Conservation (phyloP, 345 rosid species). For the Litchi chinensis region DNA sequence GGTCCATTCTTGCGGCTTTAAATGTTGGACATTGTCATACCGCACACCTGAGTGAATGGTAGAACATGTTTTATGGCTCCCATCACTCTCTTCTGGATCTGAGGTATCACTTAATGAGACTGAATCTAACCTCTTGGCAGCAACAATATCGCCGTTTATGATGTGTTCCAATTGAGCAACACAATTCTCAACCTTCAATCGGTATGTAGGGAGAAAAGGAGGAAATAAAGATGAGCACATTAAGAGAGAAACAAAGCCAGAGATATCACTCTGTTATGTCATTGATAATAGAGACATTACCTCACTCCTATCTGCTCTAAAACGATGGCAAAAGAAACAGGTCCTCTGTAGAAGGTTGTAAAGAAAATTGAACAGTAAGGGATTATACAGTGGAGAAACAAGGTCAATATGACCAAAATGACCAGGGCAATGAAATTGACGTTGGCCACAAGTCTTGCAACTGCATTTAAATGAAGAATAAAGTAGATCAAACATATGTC, state of each 20-base stretch:
- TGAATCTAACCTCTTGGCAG: conserved; percentile 61
- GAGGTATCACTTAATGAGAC: conserved; percentile 28
- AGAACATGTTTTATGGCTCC: conserved; percentile 44
- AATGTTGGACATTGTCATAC: conserved; percentile 27
- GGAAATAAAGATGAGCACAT: conserved; percentile 13
- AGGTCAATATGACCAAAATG: conserved; percentile 94
- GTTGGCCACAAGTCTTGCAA: conserved; percentile 75
- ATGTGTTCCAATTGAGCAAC: conserved; percentile 70
- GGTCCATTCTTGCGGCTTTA: conserved; percentile 59
- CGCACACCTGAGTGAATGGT: conserved; percentile 31
- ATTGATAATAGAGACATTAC: conserved; percentile 34
- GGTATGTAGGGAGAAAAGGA: conserved; percentile 14
- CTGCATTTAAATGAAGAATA: conserved; percentile 48
- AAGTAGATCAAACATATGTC: conserved; percentile 11
- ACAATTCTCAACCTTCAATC: conserved; percentile 57
- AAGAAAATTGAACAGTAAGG: conserved; percentile 69
- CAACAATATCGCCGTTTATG: conserved; percentile 71
- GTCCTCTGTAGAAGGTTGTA: conserved; percentile 58
- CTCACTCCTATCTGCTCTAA: conserved; percentile 40
- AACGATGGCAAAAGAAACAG: conserved; percentile 70
- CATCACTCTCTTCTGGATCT: conserved; percentile 43
- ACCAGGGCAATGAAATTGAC: conserved; percentile 66
- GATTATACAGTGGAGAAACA: conserved; percentile 69
- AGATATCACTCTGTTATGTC: conserved; percentile 3
- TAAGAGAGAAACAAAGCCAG: conserved; percentile 3